Evolutionary conservation across 2,329 filamentous ascomycete genomes (phyloP).

Genomic region (Trichoderma semiorbis): DNA sequence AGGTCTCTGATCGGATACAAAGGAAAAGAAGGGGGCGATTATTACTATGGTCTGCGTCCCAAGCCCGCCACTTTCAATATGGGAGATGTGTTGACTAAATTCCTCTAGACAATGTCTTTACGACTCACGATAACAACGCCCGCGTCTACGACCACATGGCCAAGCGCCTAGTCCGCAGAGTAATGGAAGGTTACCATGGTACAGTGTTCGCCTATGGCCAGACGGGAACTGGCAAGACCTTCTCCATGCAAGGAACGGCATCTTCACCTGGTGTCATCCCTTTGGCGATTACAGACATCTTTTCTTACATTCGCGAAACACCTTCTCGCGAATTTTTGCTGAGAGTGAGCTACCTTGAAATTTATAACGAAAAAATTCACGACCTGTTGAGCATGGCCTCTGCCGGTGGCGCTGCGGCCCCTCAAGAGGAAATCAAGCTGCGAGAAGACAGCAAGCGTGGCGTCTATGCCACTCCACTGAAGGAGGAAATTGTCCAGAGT

Average conservation of each 20-base stretch:
- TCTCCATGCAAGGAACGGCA: constrained; percentile 98
- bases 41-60: constrained; percentile 71
- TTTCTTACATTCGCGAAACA: constrained; percentile 97
- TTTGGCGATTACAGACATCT: constrained; percentile 95
- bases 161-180: constrained; percentile 87
- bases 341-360: constrained; percentile 95
- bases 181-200: constrained; percentile 99
- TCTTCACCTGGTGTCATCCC: constrained; percentile 95
- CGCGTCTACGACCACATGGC: constrained; percentile 92
- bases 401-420: constrained; percentile 50
- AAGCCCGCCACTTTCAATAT: not conserved
- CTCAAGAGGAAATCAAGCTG: constrained; percentile 92
- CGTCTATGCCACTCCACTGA: constrained; percentile 91
- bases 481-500: constrained; percentile 98
- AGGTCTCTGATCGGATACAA: constrained; percentile 77
- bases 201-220: constrained; percentile 99
- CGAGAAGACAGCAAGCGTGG: constrained; percentile 94
- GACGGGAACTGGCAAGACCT: constrained; percentile 98
- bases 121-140: constrained; percentile 88
- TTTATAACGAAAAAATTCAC: constrained; percentile 97
- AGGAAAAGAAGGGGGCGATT: constrained; percentile 88
- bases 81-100: constrained; percentile 20
- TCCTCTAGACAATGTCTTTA: constrained; percentile 85
- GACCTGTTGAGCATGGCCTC: constrained; percentile 79
- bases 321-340: constrained; percentile 91